Percentiles rank a stretch among this genome's conserved stretches.
Conservation (phyloP, 106 monocot genomes). For the Allium sativum region DNA sequence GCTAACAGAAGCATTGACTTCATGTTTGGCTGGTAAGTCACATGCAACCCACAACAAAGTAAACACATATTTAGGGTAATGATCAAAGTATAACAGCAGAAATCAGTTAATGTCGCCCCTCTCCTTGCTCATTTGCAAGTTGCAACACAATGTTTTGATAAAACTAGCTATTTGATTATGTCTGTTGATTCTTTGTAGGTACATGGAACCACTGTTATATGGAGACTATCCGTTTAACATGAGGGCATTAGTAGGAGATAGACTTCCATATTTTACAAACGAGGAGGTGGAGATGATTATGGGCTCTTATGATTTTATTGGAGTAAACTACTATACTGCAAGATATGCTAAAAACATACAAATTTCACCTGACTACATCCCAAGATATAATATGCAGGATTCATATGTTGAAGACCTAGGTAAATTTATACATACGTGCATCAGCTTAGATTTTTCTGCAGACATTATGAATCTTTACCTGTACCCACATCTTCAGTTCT, state of each 20-base stretch:
- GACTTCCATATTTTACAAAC: constrained; percentile 27
- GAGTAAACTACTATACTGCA: constrained; percentile 35
- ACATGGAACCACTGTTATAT: constrained; percentile 30
- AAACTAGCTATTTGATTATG: not conserved
- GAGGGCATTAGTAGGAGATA: constrained; percentile 15
- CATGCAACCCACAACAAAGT: not conserved
- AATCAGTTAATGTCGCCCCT: no score
- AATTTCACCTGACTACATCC: not conserved
- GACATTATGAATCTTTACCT: no score
- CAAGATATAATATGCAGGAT: constrained; percentile 7
- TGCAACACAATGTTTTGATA: no score
- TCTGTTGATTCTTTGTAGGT: constrained; percentile 14
- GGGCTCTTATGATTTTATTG: constrained; percentile 33
- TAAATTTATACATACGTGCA: not conserved
- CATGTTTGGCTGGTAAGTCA: constrained; percentile 15
- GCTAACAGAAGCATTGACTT: constrained; percentile 3
- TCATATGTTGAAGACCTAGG: not conserved
- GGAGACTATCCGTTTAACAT: constrained; percentile 41
- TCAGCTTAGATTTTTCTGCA: no score
- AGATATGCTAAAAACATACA: constrained; percentile 6
- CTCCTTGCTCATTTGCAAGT: no score
- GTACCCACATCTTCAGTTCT: no score
- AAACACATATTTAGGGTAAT: no score
- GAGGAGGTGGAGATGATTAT: constrained; percentile 12
- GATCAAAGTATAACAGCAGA: no score